These are phyloP conservation scores for Magnaporthales sp. DNA, from an alignment of 2,329 filamentous ascomycete species.

Conservation along the genomic window DNA sequence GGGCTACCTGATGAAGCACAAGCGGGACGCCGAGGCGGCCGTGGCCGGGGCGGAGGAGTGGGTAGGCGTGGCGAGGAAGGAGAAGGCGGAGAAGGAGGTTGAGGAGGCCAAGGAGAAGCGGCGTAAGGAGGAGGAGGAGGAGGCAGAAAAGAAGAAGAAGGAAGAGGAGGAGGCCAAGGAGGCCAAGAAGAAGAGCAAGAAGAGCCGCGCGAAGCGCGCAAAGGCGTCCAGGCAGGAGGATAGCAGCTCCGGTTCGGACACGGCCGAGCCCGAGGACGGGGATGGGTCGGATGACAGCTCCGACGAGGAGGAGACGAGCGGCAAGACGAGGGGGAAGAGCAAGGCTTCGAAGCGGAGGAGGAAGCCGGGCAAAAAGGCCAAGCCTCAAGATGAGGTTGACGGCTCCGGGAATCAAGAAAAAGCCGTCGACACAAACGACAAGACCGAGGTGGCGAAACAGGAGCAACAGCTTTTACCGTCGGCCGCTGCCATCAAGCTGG, in stretches of 20 bases:
- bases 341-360: conserved; percentile 1
- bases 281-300: background rate
- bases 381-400: background rate
- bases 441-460: background rate
- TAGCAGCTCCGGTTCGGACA: conserved; percentile 10
- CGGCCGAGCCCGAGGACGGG: conserved; percentile 10
- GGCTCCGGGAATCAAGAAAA: background rate
- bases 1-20: conserved; percentile 47
- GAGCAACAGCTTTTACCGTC: background rate
- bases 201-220: conserved; percentile 15
- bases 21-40: conserved; percentile 39
- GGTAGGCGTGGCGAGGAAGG: conserved; percentile 38
- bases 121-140: conserved; percentile 26
- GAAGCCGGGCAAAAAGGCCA: conserved; percentile 1
- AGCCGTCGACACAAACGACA: background rate
- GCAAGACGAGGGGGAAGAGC: conserved; percentile 7
- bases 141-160: conserved; percentile 22
- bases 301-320: conserved; percentile 13
- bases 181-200: conserved; percentile 15
- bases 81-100: conserved; percentile 36
- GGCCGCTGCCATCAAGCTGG: background rate
- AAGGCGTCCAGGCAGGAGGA: conserved; percentile 17
- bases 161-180: conserved; percentile 20
- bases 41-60: conserved; percentile 38
- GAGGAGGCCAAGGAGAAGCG: conserved; percentile 31